A percentile compares a stretch with the other conserved stretches of the same genome.
These are phyloP conservation scores for Euryodendron excelsum DNA, from an alignment of 148 eudicot species.

Conservation along the genomic window DNA sequence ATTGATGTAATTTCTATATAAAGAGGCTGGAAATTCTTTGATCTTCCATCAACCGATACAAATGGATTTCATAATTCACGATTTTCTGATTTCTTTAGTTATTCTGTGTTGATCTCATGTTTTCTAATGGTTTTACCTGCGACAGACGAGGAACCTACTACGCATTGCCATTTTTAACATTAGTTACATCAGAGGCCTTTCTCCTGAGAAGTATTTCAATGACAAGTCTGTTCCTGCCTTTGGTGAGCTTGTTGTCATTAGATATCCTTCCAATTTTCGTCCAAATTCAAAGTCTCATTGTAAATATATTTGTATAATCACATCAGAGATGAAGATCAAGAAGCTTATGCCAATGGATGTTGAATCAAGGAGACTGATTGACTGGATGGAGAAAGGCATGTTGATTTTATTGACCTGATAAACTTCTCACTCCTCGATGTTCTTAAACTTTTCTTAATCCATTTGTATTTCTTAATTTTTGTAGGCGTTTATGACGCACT, in stretches of 20 bases:
- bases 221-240: slow-evolving; percentile 91
- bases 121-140: slow-evolving; percentile 2
- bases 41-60: neutral
- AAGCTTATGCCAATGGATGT: slow-evolving; percentile 91
- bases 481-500: slow-evolving; percentile 95
- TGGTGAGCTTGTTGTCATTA: slow-evolving; percentile 41
- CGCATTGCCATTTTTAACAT: slow-evolving; percentile 94
- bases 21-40: neutral
- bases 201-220: slow-evolving; percentile 90
- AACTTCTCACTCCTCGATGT: neutral
- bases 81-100: neutral
- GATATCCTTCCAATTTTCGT: neutral
- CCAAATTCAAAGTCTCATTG: neutral
- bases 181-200: slow-evolving; percentile 92
- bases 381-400: slow-evolving; percentile 98
- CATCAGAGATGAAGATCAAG: slow-evolving; percentile 92
- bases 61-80: neutral
- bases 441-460: neutral
- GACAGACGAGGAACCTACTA: slow-evolving; percentile 87
- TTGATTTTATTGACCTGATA: slow-evolving; percentile 1
- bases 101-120: neutral
- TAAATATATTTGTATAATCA: neutral
- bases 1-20: neutral
- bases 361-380: slow-evolving; percentile 88
- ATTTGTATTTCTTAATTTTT: slow-evolving; percentile 8